Evolutionary conservation across 2,329 filamentous ascomycete genomes (phyloP).

Genomic region (Fusarium coicis): DNA sequence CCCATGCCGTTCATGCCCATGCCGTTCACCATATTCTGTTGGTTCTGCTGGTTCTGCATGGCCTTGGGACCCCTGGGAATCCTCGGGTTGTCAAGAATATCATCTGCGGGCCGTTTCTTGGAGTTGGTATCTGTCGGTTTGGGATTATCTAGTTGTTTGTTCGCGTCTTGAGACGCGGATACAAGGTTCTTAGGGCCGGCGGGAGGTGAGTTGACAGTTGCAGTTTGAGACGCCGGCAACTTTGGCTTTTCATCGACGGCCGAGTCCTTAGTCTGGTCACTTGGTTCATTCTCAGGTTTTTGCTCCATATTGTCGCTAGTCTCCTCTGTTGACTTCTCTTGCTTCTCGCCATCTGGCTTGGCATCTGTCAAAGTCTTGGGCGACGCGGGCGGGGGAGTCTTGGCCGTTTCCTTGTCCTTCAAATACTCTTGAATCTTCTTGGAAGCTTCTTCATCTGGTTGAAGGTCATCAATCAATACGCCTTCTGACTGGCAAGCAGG

Average conservation of each 20-base stretch:
- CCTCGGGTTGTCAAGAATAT: slow-evolving; percentile 71
- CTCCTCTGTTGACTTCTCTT: slow-evolving; percentile 46
- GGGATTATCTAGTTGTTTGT: slow-evolving; percentile 46
- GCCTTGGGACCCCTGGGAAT: slow-evolving; percentile 73
- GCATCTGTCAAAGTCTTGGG: slow-evolving; percentile 43
- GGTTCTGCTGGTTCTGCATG: slow-evolving; percentile 68
- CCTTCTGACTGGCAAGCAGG: slow-evolving; percentile 91
- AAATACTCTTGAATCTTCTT: slow-evolving; percentile 82
- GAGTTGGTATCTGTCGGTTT: slow-evolving; percentile 53
- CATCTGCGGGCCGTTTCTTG: slow-evolving; percentile 87
- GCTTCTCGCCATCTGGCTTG: slow-evolving; percentile 32
- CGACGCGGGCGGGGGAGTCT: slow-evolving; percentile 52
- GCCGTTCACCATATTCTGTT: slow-evolving; percentile 61
- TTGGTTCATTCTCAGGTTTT: slow-evolving; percentile 46
- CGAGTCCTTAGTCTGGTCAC: slow-evolving; percentile 32
- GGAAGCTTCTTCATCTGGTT: slow-evolving; percentile 81
- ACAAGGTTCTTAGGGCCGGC: slow-evolving; percentile 45
- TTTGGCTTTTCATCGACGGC: slow-evolving; percentile 50
- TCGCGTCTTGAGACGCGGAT: slow-evolving; percentile 50
- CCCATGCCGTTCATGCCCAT: slow-evolving; percentile 59
- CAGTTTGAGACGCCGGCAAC: slow-evolving; percentile 44
- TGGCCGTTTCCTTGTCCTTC: slow-evolving; percentile 65
- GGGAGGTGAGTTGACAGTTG: slow-evolving; percentile 44
- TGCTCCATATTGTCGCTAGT: slow-evolving; percentile 54
- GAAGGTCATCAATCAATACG: slow-evolving; percentile 91